These are phyloP conservation scores for Mycena rosella DNA, from an alignment of 768 basidiomycete species.

Conservation along the genomic window DNA sequence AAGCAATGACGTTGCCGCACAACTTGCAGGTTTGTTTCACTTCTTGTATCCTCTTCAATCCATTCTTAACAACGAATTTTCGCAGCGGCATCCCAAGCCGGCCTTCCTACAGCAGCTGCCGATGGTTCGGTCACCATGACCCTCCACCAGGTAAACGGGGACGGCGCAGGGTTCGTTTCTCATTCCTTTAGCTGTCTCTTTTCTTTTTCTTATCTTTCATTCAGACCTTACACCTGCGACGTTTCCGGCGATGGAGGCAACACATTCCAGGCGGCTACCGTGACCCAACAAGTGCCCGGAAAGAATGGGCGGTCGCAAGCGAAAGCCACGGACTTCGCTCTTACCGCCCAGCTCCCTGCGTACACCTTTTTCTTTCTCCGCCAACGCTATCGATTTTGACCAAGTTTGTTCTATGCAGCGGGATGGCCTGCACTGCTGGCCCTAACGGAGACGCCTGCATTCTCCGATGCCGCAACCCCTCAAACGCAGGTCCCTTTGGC, in stretches of 20 bases:
- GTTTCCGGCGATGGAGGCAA: conserved; percentile 34
- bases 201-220: too few relatives aligned
- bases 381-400: too few relatives aligned
- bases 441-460: conserved; percentile 35
- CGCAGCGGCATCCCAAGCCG: conserved; percentile 29
- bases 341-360: conserved; percentile 31
- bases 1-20: conserved; percentile 33
- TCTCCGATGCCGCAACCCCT: conserved; percentile 30
- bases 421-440: conserved; percentile 32
- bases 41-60: not conserved
- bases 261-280: too few relatives aligned
- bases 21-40: conserved; percentile 29
- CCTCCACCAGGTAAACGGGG: conserved; percentile 36
- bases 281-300: conserved; percentile 31
- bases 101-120: conserved; percentile 29
- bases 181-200: not conserved
- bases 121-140: too few relatives aligned
- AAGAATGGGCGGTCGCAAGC: conserved; percentile 17
- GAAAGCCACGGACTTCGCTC: conserved; percentile 24
- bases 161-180: conserved; percentile 31
- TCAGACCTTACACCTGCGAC: conserved; percentile 32
- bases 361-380: conserved; percentile 2
- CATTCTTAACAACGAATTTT: not conserved
- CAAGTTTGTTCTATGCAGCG: too few relatives aligned
- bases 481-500: conserved; percentile 15